These are phyloP conservation scores for Nasturtium officinale DNA, from an alignment of 345 rosid species.

Conservation along the genomic window DNA sequence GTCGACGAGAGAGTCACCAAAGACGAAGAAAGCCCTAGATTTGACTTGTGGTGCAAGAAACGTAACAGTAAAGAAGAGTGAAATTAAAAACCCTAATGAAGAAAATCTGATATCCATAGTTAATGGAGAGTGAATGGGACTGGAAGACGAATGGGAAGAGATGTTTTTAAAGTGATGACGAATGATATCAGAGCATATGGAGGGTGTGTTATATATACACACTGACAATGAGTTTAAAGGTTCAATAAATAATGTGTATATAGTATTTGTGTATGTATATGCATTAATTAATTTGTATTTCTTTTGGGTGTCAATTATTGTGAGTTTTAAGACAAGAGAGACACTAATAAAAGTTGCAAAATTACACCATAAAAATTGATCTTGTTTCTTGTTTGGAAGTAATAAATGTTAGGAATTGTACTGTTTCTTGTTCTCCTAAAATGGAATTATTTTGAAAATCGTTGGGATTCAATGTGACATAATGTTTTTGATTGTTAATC, in stretches of 20 bases:
- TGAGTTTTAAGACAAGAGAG: constrained; percentile 14
- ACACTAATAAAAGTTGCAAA: constrained; percentile 39
- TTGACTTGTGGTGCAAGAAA: constrained; percentile 44
- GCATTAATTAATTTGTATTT: background rate
- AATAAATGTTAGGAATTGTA: constrained; percentile 29
- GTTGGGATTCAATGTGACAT: background rate
- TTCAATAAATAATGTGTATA: background rate
- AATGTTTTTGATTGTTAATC: background rate
- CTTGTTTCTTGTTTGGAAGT: constrained; percentile 39
- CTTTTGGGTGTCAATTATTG: background rate
- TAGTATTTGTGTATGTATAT: constrained; percentile 17
- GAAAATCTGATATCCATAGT: constrained; percentile 17
- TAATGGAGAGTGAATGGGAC: constrained; percentile 3
- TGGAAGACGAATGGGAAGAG: constrained; percentile 16
- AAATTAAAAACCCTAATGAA: constrained; percentile 27
- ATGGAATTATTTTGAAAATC: constrained; percentile 8
- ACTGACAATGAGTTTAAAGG: constrained; percentile 10
- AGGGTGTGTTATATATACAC: constrained; percentile 25
- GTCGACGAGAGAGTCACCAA: constrained; percentile 86
- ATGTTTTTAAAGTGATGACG: background rate
- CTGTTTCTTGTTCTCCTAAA: constrained; percentile 20
- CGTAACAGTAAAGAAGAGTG: constrained; percentile 29
- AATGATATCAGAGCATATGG: constrained; percentile 29
- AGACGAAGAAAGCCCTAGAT: constrained; percentile 68
- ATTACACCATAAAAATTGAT: constrained; percentile 21